These are phyloP conservation scores for Suillus clintonianus DNA, from an alignment of 768 basidiomycete genomes.

Conservation along the genomic window DNA sequence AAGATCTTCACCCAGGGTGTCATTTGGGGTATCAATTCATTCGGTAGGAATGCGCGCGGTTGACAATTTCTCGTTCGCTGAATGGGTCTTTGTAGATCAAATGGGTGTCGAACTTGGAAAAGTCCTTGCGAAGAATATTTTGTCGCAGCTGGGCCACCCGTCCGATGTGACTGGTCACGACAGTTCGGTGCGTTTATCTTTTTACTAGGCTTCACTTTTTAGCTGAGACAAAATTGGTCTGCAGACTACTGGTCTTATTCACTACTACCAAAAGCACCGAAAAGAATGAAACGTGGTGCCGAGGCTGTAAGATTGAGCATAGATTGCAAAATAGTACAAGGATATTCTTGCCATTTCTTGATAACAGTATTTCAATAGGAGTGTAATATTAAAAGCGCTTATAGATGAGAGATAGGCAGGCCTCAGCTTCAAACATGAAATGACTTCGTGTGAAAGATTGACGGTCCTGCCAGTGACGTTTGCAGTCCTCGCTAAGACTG, in stretches of 20 bases:
- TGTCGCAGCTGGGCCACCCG: conserved; percentile 81
- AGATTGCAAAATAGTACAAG: not conserved
- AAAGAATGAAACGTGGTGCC: conserved; percentile 51
- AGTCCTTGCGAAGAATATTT: conserved; percentile 94
- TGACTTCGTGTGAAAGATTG: not conserved
- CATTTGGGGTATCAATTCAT: conserved; percentile 98
- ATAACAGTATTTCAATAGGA: not conserved
- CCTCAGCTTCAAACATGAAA: too few species aligned
- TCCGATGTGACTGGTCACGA: conserved; percentile 87
- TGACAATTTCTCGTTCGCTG: not conserved
- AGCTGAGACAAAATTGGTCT: conserved; percentile 10
- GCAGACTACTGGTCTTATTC: conserved; percentile 93
- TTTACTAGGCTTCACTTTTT: not conserved
- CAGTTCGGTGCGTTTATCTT: conserved; percentile 55
- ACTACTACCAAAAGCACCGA: conserved; percentile 92
- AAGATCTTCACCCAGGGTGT: conserved; percentile 99
- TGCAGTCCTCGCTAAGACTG: not conserved
- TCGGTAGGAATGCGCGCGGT: conserved; percentile 52
- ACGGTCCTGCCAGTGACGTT: not conserved
- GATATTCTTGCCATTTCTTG: not conserved
- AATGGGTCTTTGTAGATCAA: conserved; percentile 67
- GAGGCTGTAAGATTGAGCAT: not conserved
- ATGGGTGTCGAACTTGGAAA: conserved; percentile 99
- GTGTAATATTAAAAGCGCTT: not conserved
- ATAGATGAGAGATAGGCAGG: not conserved